A percentile compares a stretch with the other conserved stretches of the same genome.
Evolutionary conservation across 1,139 yeast species (phyloP).

Genomic region (Taiozyma sp.): DNA sequence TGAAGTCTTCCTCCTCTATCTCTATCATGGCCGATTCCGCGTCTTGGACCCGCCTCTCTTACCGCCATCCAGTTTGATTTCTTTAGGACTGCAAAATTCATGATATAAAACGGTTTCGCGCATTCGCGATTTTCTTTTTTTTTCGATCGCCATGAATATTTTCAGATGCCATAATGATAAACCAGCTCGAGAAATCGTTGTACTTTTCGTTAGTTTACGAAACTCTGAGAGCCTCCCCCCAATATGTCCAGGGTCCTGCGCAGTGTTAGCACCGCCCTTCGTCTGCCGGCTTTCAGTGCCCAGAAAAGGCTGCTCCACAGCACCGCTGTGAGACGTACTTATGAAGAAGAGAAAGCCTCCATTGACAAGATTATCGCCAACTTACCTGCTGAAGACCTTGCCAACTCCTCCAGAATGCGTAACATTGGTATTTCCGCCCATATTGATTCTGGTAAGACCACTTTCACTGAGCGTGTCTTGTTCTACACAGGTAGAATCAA

Average conservation of each 20-base stretch:
- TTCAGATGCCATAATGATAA: background rate
- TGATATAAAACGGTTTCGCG: background rate
- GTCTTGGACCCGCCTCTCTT: background rate
- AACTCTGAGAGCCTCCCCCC: background rate
- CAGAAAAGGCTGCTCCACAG: slow-evolving; percentile 23
- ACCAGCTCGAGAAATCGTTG: background rate
- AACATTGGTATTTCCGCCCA: slow-evolving; percentile 98
- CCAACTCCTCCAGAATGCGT: slow-evolving; percentile 59
- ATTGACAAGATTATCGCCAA: slow-evolving; percentile 51
- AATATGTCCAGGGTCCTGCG: background rate
- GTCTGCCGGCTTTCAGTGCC: background rate
- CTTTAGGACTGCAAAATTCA: background rate
- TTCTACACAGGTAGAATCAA: slow-evolving; percentile 96
- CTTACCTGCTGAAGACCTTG: slow-evolving; percentile 54
- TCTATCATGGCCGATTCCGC: slow-evolving; percentile 2
- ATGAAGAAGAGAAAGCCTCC: slow-evolving; percentile 68
- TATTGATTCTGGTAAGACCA: slow-evolving; percentile 94
- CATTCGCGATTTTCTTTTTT: background rate
- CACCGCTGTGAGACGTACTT: slow-evolving; percentile 29
- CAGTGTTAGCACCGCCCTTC: background rate
- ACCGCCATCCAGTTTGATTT: background rate
- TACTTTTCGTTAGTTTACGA: background rate
- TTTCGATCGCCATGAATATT: background rate
- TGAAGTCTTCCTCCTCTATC: slow-evolving; percentile 6
- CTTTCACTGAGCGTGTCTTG: slow-evolving; percentile 94